A percentile compares a stretch with the other conserved stretches of the same genome.
phyloP scores from a whole-genome alignment of 257 asterid genomes.

The Datura wrightii region DNA sequence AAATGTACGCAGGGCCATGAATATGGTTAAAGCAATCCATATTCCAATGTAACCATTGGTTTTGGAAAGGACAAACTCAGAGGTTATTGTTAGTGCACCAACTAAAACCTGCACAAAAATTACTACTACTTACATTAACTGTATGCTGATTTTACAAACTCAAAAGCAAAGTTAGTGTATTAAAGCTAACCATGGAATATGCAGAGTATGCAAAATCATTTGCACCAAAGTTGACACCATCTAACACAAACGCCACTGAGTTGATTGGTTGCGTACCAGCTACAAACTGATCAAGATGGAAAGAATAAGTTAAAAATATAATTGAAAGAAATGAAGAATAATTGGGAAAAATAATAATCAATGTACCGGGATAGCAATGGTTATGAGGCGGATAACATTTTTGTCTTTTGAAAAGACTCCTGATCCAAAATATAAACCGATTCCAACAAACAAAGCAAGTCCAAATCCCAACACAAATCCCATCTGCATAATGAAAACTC shows the following conservation, averaged over 20 bases:
- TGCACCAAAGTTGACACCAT: slow-evolving; percentile 91
- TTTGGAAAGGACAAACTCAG: slow-evolving; percentile 64
- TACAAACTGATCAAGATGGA: slow-evolving; percentile 62
- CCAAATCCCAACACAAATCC: slow-evolving; percentile 84
- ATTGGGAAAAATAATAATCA: too few species aligned
- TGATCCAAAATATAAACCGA: slow-evolving; percentile 79
- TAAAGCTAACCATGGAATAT: slow-evolving; percentile 73
- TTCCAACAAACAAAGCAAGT: slow-evolving; percentile 70
- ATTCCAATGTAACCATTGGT: slow-evolving; percentile 79
- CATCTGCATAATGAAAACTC: slow-evolving; percentile 57
- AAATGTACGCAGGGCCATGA: slow-evolving; percentile 76
- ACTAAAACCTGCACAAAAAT: slow-evolving; percentile 62
- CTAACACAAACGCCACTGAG: slow-evolving; percentile 86
- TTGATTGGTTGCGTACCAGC: slow-evolving; percentile 92
- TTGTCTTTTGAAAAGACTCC: slow-evolving; percentile 83
- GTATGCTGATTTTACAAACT: not conserved
- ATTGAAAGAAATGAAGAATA: not conserved
- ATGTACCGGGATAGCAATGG: slow-evolving; percentile 80
- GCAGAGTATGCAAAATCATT: slow-evolving; percentile 90
- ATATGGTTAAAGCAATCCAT: slow-evolving; percentile 85
- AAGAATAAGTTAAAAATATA: not conserved
- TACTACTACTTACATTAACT: not conserved
- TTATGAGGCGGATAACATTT: slow-evolving; percentile 59
- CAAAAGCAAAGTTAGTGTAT: not conserved
- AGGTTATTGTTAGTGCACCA: slow-evolving; percentile 69